phyloP scores from a whole-genome alignment of 2,329 filamentous ascomycete species.

The Cladobotryum protrusum region DNA sequence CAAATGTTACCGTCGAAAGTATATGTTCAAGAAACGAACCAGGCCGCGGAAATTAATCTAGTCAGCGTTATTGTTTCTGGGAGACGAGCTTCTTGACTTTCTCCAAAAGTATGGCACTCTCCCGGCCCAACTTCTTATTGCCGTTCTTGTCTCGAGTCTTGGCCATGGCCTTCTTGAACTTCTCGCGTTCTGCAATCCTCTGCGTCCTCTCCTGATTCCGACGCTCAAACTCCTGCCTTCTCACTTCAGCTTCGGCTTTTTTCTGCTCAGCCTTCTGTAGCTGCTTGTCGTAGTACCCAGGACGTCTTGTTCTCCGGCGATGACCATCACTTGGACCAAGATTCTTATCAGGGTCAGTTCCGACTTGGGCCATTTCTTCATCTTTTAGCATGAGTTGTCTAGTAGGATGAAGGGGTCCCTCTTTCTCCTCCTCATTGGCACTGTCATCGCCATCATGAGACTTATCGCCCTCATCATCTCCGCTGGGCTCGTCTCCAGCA shows the following conservation, averaged over 20 bases:
- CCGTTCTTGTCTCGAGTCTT: slow-evolving; percentile 70
- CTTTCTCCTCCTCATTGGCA: slow-evolving; percentile 14
- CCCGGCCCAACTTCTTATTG: slow-evolving; percentile 72
- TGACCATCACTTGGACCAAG: slow-evolving; percentile 24
- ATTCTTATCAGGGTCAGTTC: slow-evolving; percentile 11
- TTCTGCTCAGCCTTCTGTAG: slow-evolving; percentile 39
- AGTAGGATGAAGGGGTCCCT: slow-evolving; percentile 31
- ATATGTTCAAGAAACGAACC: too few species aligned
- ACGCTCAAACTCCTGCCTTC: slow-evolving; percentile 35
- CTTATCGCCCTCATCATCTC: slow-evolving; percentile 20
- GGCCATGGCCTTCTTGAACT: slow-evolving; percentile 61
- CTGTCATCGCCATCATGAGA: slow-evolving; percentile 1
- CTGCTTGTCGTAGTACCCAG: slow-evolving; percentile 62
- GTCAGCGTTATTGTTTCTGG: slow-evolving; percentile 17
- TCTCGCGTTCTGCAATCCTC: slow-evolving; percentile 58
- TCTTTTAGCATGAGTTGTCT: slow-evolving; percentile 36
- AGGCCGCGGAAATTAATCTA: too few species aligned
- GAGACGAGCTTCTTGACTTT: slow-evolving; percentile 69
- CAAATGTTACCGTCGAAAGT: too few species aligned
- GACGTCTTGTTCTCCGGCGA: slow-evolving; percentile 33
- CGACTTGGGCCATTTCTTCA: slow-evolving; percentile 29
- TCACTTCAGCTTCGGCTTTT: slow-evolving; percentile 36
- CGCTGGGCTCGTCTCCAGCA: not conserved
- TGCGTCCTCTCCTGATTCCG: slow-evolving; percentile 59
- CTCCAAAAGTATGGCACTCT: slow-evolving; percentile 71